Evolutionary conservation across 2,329 filamentous ascomycete genomes (phyloP).

Genomic region (Aspergillus alliaceus): DNA sequence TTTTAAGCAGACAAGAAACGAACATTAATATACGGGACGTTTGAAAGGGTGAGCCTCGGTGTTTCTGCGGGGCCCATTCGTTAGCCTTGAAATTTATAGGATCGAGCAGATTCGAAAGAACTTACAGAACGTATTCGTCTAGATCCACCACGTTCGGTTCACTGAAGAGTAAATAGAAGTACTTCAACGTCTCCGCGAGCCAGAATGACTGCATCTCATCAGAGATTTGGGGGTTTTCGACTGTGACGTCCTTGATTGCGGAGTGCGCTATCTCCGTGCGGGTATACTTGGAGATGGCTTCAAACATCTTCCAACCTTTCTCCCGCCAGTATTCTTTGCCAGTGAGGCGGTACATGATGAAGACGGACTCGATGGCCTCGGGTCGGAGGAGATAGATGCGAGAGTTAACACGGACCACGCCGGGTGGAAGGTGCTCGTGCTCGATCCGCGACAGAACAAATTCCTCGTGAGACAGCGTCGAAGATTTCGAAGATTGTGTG

Average conservation of each 20-base stretch:
- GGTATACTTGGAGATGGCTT: constrained; percentile 61
- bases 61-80: constrained; percentile 10
- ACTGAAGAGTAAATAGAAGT: constrained; percentile 50
- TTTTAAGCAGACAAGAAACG: neutral
- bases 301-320: constrained; percentile 74
- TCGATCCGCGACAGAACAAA: constrained; percentile 40
- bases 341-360: constrained; percentile 73
- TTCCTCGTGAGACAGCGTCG: constrained; percentile 37
- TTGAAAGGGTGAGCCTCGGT: constrained; percentile 29
- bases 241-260: constrained; percentile 66
- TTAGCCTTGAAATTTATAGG: neutral
- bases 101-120: constrained; percentile 5
- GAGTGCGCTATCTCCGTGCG: constrained; percentile 63
- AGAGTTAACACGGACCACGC: constrained; percentile 40
- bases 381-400: constrained; percentile 52
- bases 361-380: constrained; percentile 79
- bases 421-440: constrained; percentile 45
- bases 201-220: constrained; percentile 77
- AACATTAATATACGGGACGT: constrained; percentile 17
- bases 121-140: constrained; percentile 50
- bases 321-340: constrained; percentile 65
- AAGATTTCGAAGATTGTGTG: constrained; percentile 14
- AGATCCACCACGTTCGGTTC: constrained; percentile 44
- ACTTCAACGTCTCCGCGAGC: constrained; percentile 55
- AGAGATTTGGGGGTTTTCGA: constrained; percentile 42